These are phyloP conservation scores for Debaryomyces psychrophilus DNA, from an alignment of 1,139 yeast species.

Conservation along the genomic window DNA sequence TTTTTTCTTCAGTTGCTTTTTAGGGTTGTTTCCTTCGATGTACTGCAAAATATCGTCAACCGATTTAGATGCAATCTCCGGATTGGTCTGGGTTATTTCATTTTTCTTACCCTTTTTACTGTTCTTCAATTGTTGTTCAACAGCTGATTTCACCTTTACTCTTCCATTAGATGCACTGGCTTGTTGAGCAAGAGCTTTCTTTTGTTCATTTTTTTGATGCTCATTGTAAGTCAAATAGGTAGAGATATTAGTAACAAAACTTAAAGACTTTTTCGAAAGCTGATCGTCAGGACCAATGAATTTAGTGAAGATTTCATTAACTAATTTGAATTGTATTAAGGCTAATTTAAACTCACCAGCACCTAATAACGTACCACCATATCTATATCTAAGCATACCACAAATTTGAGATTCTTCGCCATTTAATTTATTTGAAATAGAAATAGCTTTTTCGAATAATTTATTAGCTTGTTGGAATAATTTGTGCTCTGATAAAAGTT, in stretches of 20 bases:
- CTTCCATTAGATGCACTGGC: constrained; percentile 17
- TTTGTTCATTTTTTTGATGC: constrained; percentile 34
- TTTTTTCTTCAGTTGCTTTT: constrained; percentile 19
- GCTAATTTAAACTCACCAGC: constrained; percentile 59
- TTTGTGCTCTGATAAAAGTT: constrained; percentile 58
- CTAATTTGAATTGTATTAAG: constrained; percentile 50
- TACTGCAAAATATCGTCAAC: constrained; percentile 70
- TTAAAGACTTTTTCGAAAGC: constrained; percentile 64
- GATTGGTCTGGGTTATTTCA: constrained; percentile 42
- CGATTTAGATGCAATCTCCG: constrained; percentile 60
- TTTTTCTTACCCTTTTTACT: constrained; percentile 28
- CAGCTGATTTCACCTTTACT: constrained; percentile 15
- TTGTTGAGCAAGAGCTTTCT: constrained; percentile 26
- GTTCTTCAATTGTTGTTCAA: constrained; percentile 15
- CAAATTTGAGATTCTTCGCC: constrained; percentile 63
- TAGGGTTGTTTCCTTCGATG: constrained; percentile 54
- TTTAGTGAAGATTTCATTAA: constrained; percentile 57
- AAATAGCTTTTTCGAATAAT: constrained; percentile 54
- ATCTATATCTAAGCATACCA: constrained; percentile 64
- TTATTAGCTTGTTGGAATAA: constrained; percentile 35
- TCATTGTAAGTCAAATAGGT: constrained; percentile 43
- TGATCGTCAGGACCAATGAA: constrained; percentile 65
- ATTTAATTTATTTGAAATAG: constrained; percentile 48
- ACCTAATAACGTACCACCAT: constrained; percentile 64
- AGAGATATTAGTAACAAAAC: constrained; percentile 57